Evolutionary conservation across 805 yeast species (phyloP), one percentile per base, ranked within the genome.

Genomic region (Candida gorgasii): DNA sequence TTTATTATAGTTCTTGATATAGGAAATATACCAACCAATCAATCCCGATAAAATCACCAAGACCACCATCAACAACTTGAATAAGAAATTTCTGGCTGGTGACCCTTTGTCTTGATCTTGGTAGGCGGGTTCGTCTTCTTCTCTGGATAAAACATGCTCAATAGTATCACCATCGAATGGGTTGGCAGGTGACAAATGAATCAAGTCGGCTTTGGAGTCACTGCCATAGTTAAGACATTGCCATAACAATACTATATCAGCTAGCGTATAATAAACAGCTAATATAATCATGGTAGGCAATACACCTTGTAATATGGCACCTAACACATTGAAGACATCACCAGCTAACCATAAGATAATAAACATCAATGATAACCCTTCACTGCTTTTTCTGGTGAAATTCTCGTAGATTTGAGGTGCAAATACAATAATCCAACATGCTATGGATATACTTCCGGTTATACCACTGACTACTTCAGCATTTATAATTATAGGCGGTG

Each of bases 361-460:
- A 63, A 93, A 93, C 48, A 86, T 70, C 29, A 90, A 64, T 6
- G 97, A 89, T 14, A 93, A 74, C 5, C 98, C 97, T 42, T 93
- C 97, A 5, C 96, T 82, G 26, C 89, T 81, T 61, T 87, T 83
- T 57, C 98, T 71, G 47, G 76, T 74, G 57, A 87, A 89, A 51
- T 90, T 92, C 59, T 93, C 97, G 62, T 89, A 90, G 34, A 93
- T 85, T 60, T 92, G 98, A 8, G 98, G 98, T 28, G 96, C 95
- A 72, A 93, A 92, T 13, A 92, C 99, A 37, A 93, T 90, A 46
- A 93, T 84, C 99, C 99, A 92, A 62, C 97, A 93, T 12, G 97
- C 96, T 36, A 92, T 79, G 14, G 98, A 92, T 26, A 93, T 89
- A 9, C 96, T 88, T 46, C 85, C 87, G 14, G 86, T 80, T 43